A percentile compares a stretch with the other conserved stretches of the same genome.
Evolutionary conservation across 2,329 filamentous ascomycete species (phyloP).

Genomic region (Monosporascus sp.): DNA sequence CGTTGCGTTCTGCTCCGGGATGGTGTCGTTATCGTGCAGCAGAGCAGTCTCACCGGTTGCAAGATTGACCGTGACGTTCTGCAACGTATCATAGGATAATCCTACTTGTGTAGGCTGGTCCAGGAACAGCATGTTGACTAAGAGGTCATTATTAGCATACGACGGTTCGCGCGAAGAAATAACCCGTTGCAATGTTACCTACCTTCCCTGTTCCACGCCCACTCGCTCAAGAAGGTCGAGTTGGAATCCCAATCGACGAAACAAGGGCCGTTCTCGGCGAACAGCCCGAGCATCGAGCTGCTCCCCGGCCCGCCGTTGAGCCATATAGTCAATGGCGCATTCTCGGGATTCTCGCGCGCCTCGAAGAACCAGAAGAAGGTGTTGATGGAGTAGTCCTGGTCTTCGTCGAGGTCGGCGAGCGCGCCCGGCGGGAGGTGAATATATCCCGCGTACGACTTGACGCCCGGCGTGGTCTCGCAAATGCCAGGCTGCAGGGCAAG

Average conservation of each 20-base stretch:
- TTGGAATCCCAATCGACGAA: constrained; percentile 40
- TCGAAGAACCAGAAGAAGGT: constrained; percentile 40
- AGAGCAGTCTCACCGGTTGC: constrained; percentile 23
- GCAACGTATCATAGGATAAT: constrained; percentile 55
- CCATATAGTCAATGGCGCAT: constrained; percentile 46
- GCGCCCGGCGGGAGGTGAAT: constrained; percentile 45
- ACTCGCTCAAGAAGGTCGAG: constrained; percentile 48
- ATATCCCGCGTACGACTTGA: constrained; percentile 59
- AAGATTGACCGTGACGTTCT: constrained; percentile 50
- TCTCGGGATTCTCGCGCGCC: constrained; percentile 23
- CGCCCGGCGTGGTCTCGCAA: constrained; percentile 51
- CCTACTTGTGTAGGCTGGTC: constrained; percentile 57
- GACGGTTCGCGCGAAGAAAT: neutral
- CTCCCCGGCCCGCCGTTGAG: constrained; percentile 55
- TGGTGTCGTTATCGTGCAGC: constrained; percentile 31
- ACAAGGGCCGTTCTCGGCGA: constrained; percentile 47
- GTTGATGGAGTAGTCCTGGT: constrained; percentile 36
- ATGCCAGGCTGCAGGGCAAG: constrained; percentile 39
- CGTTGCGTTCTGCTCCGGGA: constrained; percentile 34
- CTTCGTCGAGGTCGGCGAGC: constrained; percentile 40
- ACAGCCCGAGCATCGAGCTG: constrained; percentile 47
- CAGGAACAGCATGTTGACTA: constrained; percentile 49
- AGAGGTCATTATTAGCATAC: constrained; percentile 11
- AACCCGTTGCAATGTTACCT: neutral
- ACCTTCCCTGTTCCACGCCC: constrained; percentile 49